A percentile compares a stretch with the other conserved stretches of the same genome.
Evolutionary conservation across 768 basidiomycete species (phyloP).

Genomic region (Amyloporia xantha): DNA sequence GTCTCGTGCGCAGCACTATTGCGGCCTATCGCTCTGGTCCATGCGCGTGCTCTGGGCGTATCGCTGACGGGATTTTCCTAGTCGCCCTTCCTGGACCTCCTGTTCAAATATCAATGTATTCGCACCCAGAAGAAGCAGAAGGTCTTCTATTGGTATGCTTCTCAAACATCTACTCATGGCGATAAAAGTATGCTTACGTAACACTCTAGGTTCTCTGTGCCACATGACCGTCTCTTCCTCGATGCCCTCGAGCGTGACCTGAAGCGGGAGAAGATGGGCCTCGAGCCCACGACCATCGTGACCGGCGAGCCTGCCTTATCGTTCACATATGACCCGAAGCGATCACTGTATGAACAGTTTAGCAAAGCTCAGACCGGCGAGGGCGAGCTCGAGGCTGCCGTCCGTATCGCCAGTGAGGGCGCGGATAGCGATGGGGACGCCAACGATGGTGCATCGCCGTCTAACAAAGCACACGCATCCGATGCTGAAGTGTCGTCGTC

Average conservation of each 20-base stretch:
- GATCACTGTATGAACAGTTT: constrained; percentile 87
- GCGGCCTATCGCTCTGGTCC: background rate
- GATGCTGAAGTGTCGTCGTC: constrained; percentile 17
- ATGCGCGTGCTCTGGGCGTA: background rate
- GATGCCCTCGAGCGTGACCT: constrained; percentile 95
- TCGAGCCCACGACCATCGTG: constrained; percentile 74
- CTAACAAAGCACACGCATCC: constrained; percentile 14
- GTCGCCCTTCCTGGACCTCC: constrained; percentile 88
- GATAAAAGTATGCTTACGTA: constrained; percentile 19
- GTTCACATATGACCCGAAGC: constrained; percentile 83
- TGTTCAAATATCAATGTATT: constrained; percentile 96
- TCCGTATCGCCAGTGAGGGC: constrained; percentile 25
- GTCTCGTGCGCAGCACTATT: background rate
- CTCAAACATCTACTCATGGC: background rate
- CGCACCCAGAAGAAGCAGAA: constrained; percentile 98
- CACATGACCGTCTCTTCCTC: constrained; percentile 93
- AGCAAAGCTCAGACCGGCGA: constrained; percentile 38
- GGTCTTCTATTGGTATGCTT: constrained; percentile 90
- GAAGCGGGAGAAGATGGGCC: constrained; percentile 89
- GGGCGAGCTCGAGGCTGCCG: constrained; percentile 27
- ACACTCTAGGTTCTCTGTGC: constrained; percentile 81
- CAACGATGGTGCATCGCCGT: constrained; percentile 9
- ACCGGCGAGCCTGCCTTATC: constrained; percentile 79
- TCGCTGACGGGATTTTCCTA: constrained; percentile 26
- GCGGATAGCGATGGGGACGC: constrained; percentile 8